phyloP scores from a whole-genome alignment of 805 yeast species.

The Schwanniomyces sp. region DNA sequence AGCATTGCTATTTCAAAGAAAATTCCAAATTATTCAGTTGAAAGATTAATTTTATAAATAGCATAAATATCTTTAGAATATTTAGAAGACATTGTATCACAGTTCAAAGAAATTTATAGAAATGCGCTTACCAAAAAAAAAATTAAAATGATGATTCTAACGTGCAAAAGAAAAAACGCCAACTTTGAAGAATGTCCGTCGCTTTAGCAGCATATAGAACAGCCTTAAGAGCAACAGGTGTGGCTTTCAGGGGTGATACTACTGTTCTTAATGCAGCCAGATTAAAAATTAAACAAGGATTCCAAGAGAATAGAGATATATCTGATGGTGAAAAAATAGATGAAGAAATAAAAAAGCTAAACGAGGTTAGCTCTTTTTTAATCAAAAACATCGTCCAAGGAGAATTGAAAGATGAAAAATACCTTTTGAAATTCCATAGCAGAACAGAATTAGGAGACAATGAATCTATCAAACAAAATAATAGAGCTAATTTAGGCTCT shows the following conservation, averaged over 20 bases:
- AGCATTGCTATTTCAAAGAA: slow-evolving; percentile 34
- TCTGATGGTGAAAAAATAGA: slow-evolving; percentile 14
- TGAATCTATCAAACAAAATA: slow-evolving; percentile 63
- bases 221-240: slow-evolving; percentile 63
- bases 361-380: slow-evolving; percentile 71
- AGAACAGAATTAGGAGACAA: slow-evolving; percentile 91
- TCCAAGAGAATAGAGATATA: slow-evolving; percentile 29
- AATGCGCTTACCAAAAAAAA: not conserved
- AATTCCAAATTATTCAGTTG: slow-evolving; percentile 57
- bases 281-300: slow-evolving; percentile 55
- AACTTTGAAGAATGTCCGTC: slow-evolving; percentile 5
- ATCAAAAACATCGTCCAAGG: slow-evolving; percentile 88
- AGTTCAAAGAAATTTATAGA: not conserved
- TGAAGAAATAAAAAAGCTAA: slow-evolving; percentile 53
- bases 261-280: slow-evolving; percentile 60
- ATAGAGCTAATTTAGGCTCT: slow-evolving; percentile 42
- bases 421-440: slow-evolving; percentile 67
- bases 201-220: slow-evolving; percentile 60
- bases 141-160: not conserved
- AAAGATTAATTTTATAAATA: slow-evolving; percentile 31
- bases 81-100: not conserved
- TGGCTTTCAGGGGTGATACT: slow-evolving; percentile 56
- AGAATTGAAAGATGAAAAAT: slow-evolving; percentile 44
- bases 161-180: not conserved
- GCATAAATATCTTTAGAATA: slow-evolving; percentile 2